Conservation (phyloP, 106 monocot species). For the Amphibolis antarctica region DNA sequence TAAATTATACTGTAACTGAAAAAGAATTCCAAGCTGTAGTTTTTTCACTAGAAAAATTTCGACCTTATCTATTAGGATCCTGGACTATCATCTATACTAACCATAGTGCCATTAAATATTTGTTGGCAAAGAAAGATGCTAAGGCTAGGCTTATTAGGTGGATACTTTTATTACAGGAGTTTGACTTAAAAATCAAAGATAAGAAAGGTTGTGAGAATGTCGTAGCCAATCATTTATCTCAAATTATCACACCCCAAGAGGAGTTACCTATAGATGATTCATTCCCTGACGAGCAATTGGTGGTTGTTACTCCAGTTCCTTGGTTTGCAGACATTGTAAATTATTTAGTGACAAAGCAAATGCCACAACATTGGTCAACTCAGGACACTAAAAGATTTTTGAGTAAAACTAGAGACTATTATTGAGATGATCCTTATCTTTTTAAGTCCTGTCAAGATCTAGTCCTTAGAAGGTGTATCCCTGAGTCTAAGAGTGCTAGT, state of each 20-base stretch:
- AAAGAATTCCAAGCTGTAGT: not conserved
- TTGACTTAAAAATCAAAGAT: not conserved
- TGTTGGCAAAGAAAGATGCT: not conserved
- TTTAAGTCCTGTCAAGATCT: not conserved
- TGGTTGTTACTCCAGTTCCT: not conserved
- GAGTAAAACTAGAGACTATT: not conserved
- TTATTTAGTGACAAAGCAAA: not conserved
- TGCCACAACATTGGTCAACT: not conserved
- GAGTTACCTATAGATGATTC: not conserved
- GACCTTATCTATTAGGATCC: not conserved
- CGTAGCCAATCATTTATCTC: not conserved
- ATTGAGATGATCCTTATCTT: conserved; percentile 1
- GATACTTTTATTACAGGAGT: not conserved
- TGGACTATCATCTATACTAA: not conserved
- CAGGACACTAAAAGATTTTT: not conserved
- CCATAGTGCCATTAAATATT: not conserved
- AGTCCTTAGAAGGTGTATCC: not conserved
- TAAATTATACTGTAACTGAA: not conserved
- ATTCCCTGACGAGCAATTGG: not conserved
- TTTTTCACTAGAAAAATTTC: not conserved
- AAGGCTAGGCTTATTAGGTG: not conserved
- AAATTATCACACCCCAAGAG: not conserved
- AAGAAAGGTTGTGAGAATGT: not conserved
- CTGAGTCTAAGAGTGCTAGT: not conserved
- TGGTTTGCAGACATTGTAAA: conserved; percentile 3